Conservation (phyloP, 768 basidiomycete genomes). For the Russula compacta region DNA sequence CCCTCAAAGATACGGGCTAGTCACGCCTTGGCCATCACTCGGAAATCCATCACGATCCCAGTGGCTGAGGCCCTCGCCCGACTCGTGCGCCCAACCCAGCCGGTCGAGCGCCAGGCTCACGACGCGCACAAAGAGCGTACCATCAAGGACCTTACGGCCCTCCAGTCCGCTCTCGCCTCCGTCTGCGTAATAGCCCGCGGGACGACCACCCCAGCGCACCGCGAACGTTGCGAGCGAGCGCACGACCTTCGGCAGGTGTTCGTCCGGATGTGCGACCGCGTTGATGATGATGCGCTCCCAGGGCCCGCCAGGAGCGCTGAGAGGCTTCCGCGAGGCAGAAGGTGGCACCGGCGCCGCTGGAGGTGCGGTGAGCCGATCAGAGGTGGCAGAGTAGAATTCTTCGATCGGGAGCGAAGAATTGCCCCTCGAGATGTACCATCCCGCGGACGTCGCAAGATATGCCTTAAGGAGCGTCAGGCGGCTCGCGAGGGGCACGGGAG, state of each 20-base stretch:
- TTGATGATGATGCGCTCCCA: constrained; percentile 52
- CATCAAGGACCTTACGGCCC: constrained; percentile 49
- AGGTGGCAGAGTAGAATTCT: constrained; percentile 35
- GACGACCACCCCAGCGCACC: constrained; percentile 35
- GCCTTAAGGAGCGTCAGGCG: constrained; percentile 46
- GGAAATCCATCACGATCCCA: constrained; percentile 2
- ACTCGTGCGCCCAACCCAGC: constrained; percentile 18
- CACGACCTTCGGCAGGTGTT: constrained; percentile 44
- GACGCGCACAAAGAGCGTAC: constrained; percentile 50
- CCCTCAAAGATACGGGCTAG: background rate
- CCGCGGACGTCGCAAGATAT: constrained; percentile 45
- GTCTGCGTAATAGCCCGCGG: constrained; percentile 26
- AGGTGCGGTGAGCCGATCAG: constrained; percentile 21
- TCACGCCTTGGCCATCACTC: background rate
- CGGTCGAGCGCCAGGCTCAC: constrained; percentile 42
- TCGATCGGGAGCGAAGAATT: constrained; percentile 41
- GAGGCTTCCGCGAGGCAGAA: background rate
- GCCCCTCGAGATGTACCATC: constrained; percentile 50
- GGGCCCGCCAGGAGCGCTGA: constrained; percentile 22
- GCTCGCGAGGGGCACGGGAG: constrained; percentile 30
- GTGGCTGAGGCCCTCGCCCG: background rate
- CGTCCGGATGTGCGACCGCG: constrained; percentile 48
- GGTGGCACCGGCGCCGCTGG: constrained; percentile 22
- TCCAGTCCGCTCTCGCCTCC: constrained; percentile 27
- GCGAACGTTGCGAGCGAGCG: constrained; percentile 42